Base-by-base conservation (phyloP, 1,139 yeast genomes). In the Kodamaea anthophila region DNA sequence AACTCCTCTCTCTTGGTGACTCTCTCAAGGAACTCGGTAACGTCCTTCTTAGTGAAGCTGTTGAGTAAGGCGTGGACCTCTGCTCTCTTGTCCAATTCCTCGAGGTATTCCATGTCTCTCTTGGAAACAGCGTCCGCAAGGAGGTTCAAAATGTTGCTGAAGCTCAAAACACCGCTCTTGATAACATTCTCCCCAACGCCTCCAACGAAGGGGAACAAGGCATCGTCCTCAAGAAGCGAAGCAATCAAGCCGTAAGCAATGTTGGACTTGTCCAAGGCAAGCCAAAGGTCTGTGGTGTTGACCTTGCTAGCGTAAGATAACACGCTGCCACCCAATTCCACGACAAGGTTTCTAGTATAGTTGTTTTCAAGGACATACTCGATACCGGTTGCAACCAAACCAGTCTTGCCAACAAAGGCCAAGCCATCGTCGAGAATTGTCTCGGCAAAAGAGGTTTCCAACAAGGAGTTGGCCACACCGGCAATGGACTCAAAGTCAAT, bases 191-290 rank as follows among this genome's bases (percentile, higher is more conserved):
- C 44, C 24, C 43, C 49, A 32, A 58, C 52, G 9, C 35, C 33
- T 20, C 48, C 39, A 21, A 56, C 41, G 21, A 56, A 47, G 23
- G 63, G 60, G 32, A 57, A 43, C 25, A 55, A 47, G n/a, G 46
- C 41, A 12, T 50, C 47, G 37, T 53, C 53, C 26, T 51, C 44
- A 24, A 58, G 35, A 23, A 48, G 34, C 20, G 52, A 52, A 9
- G 60, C 51, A 36, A 58, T 42, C 25, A 57, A 37, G 3, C 51
- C 43, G 34, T 58, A 59, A n/a, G 52, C 59, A 37, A 59, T 53
- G 4, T 56, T 57, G 12, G 64, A 57, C 34, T 51, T 40, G 36
- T 58, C 61, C 33, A 59, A 54, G 6, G 62, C 63, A 26, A 46
- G 51, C 38, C 55, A 57, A 18, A 58, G 41, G n/a, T 48, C 39